Conservation (phyloP, 441 rosid genomes). For the Corymbia citriodora region DNA sequence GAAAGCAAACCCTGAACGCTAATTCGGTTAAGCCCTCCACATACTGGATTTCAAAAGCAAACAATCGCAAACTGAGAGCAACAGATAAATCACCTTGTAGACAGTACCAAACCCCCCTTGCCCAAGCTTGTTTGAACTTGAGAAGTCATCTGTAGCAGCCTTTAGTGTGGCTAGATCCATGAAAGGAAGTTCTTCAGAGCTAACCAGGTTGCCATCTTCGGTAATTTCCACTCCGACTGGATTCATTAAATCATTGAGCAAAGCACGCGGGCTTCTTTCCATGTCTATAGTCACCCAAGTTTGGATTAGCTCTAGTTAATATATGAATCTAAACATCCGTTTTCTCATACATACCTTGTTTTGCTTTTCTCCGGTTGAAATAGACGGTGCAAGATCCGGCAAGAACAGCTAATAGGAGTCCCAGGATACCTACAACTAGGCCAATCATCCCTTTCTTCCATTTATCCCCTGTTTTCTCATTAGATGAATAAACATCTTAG, state of each 20-base stretch:
- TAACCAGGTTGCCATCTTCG: slow-evolving; percentile 8
- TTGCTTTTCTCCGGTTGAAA: not conserved
- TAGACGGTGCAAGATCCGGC: not conserved
- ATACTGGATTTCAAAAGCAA: not conserved
- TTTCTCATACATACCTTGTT: not conserved
- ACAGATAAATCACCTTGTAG: slow-evolving; percentile 6
- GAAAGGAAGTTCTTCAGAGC: slow-evolving; percentile 23
- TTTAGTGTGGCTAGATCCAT: slow-evolving; percentile 6
- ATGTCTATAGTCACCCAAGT: slow-evolving; percentile 1
- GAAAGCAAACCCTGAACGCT: slow-evolving; percentile 16
- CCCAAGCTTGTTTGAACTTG: slow-evolving; percentile 22
- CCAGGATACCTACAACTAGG: not conserved
- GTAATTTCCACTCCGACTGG: slow-evolving; percentile 9
- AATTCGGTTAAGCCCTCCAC: not conserved
- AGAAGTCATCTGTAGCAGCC: slow-evolving; percentile 21
- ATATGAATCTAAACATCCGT: not conserved
- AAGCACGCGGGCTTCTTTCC: slow-evolving; percentile 11
- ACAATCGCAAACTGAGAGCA: not conserved
- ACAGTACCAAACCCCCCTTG: slow-evolving; percentile 29
- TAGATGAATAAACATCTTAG: not conserved
- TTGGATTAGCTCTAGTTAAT: not conserved
- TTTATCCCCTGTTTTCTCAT: slow-evolving; percentile 1
- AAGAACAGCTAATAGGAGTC: not conserved
- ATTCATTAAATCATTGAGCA: slow-evolving; percentile 5
- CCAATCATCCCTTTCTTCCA: not conserved